Conservation (phyloP, 306 rosid genomes). For the Begonia peltatifolia region DNA sequence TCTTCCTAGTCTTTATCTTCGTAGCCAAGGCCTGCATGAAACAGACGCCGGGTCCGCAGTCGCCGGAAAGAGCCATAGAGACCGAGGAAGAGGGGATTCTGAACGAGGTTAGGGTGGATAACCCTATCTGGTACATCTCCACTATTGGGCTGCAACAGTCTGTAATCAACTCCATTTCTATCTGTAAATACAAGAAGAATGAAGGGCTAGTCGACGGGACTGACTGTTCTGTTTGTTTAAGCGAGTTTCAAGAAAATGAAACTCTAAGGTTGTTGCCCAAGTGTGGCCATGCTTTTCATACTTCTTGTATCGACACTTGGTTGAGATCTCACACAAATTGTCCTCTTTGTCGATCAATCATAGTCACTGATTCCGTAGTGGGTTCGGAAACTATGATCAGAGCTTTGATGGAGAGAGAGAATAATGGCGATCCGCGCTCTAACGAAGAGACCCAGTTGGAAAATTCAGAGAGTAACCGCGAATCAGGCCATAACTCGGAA, state of each 20-base stretch:
- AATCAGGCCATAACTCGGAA: not conserved
- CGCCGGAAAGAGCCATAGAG: not conserved
- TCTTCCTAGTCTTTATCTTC: constrained; percentile 19
- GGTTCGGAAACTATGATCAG: not conserved
- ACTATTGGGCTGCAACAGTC: constrained; percentile 38
- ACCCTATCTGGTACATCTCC: constrained; percentile 41
- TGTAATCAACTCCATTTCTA: constrained; percentile 30
- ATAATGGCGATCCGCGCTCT: constrained; percentile 1
- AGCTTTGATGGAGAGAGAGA: too few relatives aligned
- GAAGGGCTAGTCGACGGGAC: constrained; percentile 45
- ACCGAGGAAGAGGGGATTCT: constrained; percentile 20
- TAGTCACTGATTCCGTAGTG: constrained; percentile 13
- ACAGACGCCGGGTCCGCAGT: not conserved
- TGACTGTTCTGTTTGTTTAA: constrained; percentile 39
- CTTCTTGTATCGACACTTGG: constrained; percentile 41
- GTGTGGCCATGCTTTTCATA: constrained; percentile 42
- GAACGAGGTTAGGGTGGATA: constrained; percentile 26
- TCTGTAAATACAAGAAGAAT: constrained; percentile 21
- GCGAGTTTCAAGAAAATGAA: constrained; percentile 36
- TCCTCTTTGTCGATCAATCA: constrained; percentile 37
- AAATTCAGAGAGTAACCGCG: constrained; percentile 7
- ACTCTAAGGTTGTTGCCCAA: constrained; percentile 35
- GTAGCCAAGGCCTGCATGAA: constrained; percentile 18
- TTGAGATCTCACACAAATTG: constrained; percentile 40
- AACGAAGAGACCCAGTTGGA: constrained; percentile 15